Evolutionary conservation across 2,329 filamentous ascomycete species (phyloP).

Genomic region (Aspergillus versicolor): DNA sequence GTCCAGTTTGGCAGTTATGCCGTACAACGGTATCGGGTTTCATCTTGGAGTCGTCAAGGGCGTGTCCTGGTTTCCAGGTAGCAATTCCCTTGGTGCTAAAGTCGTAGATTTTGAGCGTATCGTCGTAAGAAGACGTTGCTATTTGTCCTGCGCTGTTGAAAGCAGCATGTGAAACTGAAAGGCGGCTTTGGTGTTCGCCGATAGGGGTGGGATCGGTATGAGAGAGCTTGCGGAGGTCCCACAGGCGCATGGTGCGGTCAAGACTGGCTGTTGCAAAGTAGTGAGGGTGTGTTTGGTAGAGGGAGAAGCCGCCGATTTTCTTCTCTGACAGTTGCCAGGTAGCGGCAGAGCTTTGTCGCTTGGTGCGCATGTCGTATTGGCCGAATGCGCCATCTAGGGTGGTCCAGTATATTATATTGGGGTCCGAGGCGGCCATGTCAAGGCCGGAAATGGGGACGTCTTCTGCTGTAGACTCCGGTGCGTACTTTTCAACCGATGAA

Average conservation of each 20-base stretch:
- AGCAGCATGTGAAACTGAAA: slow-evolving; percentile 89
- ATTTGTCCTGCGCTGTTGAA: slow-evolving; percentile 84
- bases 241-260: slow-evolving; percentile 85
- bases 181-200: slow-evolving; percentile 75
- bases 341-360: slow-evolving; percentile 55
- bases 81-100: slow-evolving; percentile 59
- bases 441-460: slow-evolving; percentile 82
- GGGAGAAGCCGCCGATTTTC: slow-evolving; percentile 91
- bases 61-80: slow-evolving; percentile 59
- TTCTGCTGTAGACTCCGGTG: slow-evolving; percentile 65
- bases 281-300: slow-evolving; percentile 77
- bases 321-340: slow-evolving; percentile 79
- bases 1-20: slow-evolving; percentile 94
- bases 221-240: slow-evolving; percentile 80
- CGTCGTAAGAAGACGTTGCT: slow-evolving; percentile 91
- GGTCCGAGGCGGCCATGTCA: slow-evolving; percentile 70
- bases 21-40: slow-evolving; percentile 66
- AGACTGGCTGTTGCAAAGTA: slow-evolving; percentile 85
- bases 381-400: slow-evolving; percentile 80
- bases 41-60: slow-evolving; percentile 63
- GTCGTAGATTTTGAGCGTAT: slow-evolving; percentile 90
- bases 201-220: slow-evolving; percentile 65
- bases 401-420: slow-evolving; percentile 79
- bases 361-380: slow-evolving; percentile 71
- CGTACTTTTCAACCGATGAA: slow-evolving; percentile 77